A percentile compares a stretch with the other conserved stretches of the same genome.
These are phyloP conservation scores for Penicillium sclerotiorum DNA, from an alignment of 2,329 filamentous ascomycete genomes.

Conservation along the genomic window DNA sequence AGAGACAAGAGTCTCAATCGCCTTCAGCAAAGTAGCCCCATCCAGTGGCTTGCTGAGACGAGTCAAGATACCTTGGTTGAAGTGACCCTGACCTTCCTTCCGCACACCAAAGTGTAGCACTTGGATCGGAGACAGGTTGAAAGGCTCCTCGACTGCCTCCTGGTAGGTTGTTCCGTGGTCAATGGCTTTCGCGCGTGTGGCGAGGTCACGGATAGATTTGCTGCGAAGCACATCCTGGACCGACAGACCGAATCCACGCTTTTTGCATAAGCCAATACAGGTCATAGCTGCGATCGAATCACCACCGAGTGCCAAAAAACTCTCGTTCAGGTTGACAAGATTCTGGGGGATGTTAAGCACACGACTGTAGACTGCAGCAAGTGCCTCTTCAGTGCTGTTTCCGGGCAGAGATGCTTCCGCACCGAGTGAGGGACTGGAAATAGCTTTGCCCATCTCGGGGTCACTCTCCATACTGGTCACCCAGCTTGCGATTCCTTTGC, in stretches of 20 bases:
- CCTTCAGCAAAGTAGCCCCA: slow-evolving; percentile 25
- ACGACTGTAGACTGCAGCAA: slow-evolving; percentile 41
- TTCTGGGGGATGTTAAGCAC: slow-evolving; percentile 41
- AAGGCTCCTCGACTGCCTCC: slow-evolving; percentile 33
- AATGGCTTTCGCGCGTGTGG: slow-evolving; percentile 33
- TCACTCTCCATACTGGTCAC: slow-evolving; percentile 33
- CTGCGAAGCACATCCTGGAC: slow-evolving; percentile 53
- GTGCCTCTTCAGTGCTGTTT: slow-evolving; percentile 32
- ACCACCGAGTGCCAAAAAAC: slow-evolving; percentile 51
- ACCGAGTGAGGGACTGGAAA: background rate
- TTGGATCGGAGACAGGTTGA: slow-evolving; percentile 42
- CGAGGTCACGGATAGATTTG: slow-evolving; percentile 48
- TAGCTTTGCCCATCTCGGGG: slow-evolving; percentile 20
- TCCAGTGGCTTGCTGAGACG: slow-evolving; percentile 31
- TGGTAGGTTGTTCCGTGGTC: slow-evolving; percentile 37
- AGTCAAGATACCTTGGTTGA: slow-evolving; percentile 43
- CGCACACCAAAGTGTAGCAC: slow-evolving; percentile 40
- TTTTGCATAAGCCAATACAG: slow-evolving; percentile 51
- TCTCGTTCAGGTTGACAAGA: slow-evolving; percentile 37
- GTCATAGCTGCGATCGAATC: slow-evolving; percentile 57
- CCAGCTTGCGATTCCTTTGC: slow-evolving; percentile 42
- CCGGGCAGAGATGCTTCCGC: slow-evolving; percentile 16
- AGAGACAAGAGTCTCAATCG: slow-evolving; percentile 34
- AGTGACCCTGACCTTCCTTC: slow-evolving; percentile 37
- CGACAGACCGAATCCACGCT: slow-evolving; percentile 47